phyloP scores from a whole-genome alignment of 1,139 yeast species.

The Yamadazyma taylorii region DNA sequence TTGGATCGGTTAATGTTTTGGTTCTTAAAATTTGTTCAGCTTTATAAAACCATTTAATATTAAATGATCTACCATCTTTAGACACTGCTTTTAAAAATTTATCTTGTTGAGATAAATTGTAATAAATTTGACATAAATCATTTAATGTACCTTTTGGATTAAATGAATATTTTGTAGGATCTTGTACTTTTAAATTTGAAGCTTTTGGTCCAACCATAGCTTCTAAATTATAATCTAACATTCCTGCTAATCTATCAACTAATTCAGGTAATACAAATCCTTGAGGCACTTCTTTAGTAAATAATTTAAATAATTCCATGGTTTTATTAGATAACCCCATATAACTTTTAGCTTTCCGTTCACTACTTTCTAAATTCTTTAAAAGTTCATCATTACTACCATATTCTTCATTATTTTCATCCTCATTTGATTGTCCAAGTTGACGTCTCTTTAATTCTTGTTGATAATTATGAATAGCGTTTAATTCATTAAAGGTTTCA shows the following conservation, averaged over 20 bases:
- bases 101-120: conserved; percentile 62
- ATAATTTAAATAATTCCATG: conserved; percentile 71
- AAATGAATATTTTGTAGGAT: conserved; percentile 83
- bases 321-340: conserved; percentile 86
- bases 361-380: conserved; percentile 58
- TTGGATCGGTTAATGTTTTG: conserved; percentile 52
- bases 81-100: conserved; percentile 81
- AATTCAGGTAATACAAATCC: conserved; percentile 89
- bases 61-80: conserved; percentile 86
- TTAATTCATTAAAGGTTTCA: conserved; percentile 80
- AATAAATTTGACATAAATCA: conserved; percentile 71
- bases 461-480: conserved; percentile 75
- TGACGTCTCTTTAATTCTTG: conserved; percentile 48
- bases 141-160: conserved; percentile 73
- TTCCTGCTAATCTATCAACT: conserved; percentile 90
- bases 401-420: conserved; percentile 40
- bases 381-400: conserved; percentile 63
- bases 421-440: conserved; percentile 38
- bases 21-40: conserved; percentile 68
- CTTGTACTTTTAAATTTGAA: conserved; percentile 77
- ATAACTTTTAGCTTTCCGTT: conserved; percentile 75
- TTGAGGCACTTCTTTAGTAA: conserved; percentile 81
- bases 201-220: conserved; percentile 95
- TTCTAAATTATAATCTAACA: conserved; percentile 88
- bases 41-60: conserved; percentile 60